These are phyloP conservation scores for Mycena indigotica DNA, from an alignment of 768 basidiomycete genomes.

Conservation along the genomic window DNA sequence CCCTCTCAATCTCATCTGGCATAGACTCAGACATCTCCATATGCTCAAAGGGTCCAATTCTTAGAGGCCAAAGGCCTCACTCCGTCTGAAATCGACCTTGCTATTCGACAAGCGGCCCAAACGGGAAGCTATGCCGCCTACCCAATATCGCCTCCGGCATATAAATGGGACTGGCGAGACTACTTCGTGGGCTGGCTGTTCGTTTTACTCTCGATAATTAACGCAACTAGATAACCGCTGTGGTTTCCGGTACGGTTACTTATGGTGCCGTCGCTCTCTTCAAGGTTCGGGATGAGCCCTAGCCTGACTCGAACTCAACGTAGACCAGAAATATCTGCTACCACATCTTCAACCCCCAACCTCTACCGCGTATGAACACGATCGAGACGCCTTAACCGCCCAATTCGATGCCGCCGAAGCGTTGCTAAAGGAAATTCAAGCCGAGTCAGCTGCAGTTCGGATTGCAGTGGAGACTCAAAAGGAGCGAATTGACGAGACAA, in stretches of 20 bases:
- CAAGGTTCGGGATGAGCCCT: conserved; percentile 53
- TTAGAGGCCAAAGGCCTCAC: conserved; percentile 94
- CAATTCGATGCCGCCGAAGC: conserved; percentile 91
- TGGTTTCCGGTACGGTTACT: conserved; percentile 82
- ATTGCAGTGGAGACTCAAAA: conserved; percentile 77
- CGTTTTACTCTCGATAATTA: conserved; percentile 27
- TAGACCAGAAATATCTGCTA: conserved; percentile 77
- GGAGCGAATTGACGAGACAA: conserved; percentile 68
- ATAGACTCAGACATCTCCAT: conserved; percentile 75
- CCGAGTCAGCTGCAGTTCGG: conserved; percentile 72
- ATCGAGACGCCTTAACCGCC: conserved; percentile 78
- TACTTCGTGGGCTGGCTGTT: conserved; percentile 72
- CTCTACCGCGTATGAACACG: conserved; percentile 85
- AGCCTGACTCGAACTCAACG: conserved; percentile 5
- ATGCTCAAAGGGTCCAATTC: conserved; percentile 88
- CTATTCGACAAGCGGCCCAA: conserved; percentile 63
- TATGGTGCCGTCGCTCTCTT: conserved; percentile 83
- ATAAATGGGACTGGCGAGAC: conserved; percentile 92
- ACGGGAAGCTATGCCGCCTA: conserved; percentile 40
- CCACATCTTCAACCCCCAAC: conserved; percentile 91
- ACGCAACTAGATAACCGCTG: conserved; percentile 79
- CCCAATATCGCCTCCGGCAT: conserved; percentile 44
- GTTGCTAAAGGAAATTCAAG: conserved; percentile 77
- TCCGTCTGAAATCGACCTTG: conserved; percentile 80
- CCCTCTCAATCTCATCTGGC: conserved; percentile 8